Conservation (phyloP, 257 asterid species). For the Solanum habrochaites region DNA sequence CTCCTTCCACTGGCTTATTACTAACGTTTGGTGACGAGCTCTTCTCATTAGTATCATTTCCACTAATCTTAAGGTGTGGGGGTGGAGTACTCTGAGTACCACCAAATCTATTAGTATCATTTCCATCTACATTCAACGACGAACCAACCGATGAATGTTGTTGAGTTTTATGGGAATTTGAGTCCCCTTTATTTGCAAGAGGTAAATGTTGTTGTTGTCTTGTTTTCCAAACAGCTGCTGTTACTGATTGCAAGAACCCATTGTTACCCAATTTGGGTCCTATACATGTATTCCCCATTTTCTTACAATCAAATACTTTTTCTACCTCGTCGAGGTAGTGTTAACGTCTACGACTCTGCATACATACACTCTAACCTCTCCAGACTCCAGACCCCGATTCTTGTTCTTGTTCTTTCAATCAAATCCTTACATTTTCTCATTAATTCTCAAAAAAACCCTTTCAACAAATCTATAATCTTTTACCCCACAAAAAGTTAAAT, state of each 20-base stretch:
- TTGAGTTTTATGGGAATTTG: constrained; percentile 9
- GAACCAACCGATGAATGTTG: not conserved
- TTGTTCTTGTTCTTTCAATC: not conserved
- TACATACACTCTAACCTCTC: not conserved
- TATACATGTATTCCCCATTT: constrained; percentile 57
- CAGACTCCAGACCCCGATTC: not conserved
- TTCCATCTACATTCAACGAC: constrained; percentile 5
- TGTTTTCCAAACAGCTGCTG: constrained; percentile 52
- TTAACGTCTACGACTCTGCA: not conserved
- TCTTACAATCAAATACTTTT: not conserved
- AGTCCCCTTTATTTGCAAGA: constrained; percentile 24
- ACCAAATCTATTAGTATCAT: constrained; percentile 4
- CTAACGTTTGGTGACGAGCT: not conserved
- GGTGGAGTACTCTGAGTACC: constrained; percentile 34
- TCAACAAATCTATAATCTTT: not conserved
- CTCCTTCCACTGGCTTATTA: constrained; percentile 4
- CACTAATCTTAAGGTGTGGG: constrained; percentile 23
- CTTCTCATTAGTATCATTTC: not conserved
- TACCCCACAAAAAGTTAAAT: not conserved
- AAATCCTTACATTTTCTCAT: not conserved
- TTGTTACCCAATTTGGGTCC: constrained; percentile 64
- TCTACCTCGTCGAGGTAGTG: not conserved
- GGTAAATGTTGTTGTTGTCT: constrained; percentile 37
- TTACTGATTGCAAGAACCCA: constrained; percentile 67
- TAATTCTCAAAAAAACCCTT: not conserved